These are phyloP conservation scores for Salix arbutifolia DNA, from an alignment of 345 rosid species.

Conservation along the genomic window DNA sequence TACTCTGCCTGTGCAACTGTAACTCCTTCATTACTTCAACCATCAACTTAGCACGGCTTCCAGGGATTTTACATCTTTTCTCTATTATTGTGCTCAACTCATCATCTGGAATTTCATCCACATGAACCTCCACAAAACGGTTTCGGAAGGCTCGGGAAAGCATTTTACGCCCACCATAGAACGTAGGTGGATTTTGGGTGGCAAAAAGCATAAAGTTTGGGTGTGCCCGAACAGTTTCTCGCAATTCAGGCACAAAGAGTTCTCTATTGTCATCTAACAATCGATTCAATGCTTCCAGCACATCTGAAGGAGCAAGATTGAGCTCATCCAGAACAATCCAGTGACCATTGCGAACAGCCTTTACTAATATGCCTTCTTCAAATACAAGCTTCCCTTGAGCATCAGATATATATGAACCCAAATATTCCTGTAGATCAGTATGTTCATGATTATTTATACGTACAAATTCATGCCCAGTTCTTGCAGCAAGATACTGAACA, in stretches of 20 bases:
- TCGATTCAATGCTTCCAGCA: conserved; percentile 85
- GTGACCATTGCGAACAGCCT: conserved; percentile 82
- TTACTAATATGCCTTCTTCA: conserved; percentile 90
- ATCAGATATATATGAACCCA: conserved; percentile 84
- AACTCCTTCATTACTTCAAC: conserved; percentile 91
- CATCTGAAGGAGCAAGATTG: conserved; percentile 96
- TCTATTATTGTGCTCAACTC: conserved; percentile 70
- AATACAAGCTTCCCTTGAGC: conserved; percentile 78
- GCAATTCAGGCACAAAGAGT: conserved; percentile 81
- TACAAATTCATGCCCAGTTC: conserved; percentile 82
- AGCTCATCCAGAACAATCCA: conserved; percentile 97
- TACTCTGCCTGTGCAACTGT: conserved; percentile 83
- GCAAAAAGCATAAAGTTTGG: conserved; percentile 96
- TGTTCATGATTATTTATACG: conserved; percentile 96
- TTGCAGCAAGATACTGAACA: conserved; percentile 86
- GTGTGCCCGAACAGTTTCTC: conserved; percentile 74
- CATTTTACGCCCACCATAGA: conserved; percentile 94
- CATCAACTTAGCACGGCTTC: conserved; percentile 72
- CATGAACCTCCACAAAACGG: conserved; percentile 97
- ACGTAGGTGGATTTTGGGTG: conserved; percentile 91
- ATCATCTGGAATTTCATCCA: conserved; percentile 87
- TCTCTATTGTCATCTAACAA: conserved; percentile 95
- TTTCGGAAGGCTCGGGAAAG: conserved; percentile 97
- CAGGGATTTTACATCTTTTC: conserved; percentile 62
- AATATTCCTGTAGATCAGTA: conserved; percentile 86